Evolutionary conservation across 345 rosid genomes (phyloP), one percentile per base, ranked within the genome.

Genomic region (Citrus cavaleriei): DNA sequence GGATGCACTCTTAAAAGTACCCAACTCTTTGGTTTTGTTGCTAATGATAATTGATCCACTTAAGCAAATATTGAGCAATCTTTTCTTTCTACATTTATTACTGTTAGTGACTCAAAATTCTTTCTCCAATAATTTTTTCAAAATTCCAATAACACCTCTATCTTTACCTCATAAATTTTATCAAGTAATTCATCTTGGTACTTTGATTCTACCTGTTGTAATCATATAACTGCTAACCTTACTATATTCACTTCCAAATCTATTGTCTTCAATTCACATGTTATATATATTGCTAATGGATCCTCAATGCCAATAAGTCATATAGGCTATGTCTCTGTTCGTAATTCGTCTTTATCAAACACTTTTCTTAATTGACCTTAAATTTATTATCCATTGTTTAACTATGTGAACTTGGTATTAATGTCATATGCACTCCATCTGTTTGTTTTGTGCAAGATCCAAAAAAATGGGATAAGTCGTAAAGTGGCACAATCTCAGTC

Each of bases 301-400:
- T 10, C 14, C 4, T 42, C 4, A 58, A 58, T 58, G 24, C 10
- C 10, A n/a, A 10, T 58, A 10, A 58, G 0, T 3, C 49, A 42
- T 24, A 19, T 58, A 58, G 27, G 61, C 9, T 10, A 58, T 58
- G 24, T 21, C 1, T 58, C 1, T 22, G 1, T 58, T 19, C 4
- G 1, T 21, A 58, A 58, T 22, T 8, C 7, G 0, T n/a, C 3
- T 22, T 58, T n/a, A 58, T 8, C 1, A 8, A 21, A 71, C 12
- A 2, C 70, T 30, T 28, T 10, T 61, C 16, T n/a, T 6, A 49
- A 28, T 18, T 51, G 9, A 35, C 70, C 12, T 25, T 77, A 10
- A 77, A 77, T 59, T 58, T 81, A n/a, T 25, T 78, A 6, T 81
- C 5, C 0, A 42, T 66, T 27, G 79, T 57, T 7, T 25, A 75